Conservation (phyloP, 73 alveolate genomes). For the Tetrahymena malaccensis region DNA sequence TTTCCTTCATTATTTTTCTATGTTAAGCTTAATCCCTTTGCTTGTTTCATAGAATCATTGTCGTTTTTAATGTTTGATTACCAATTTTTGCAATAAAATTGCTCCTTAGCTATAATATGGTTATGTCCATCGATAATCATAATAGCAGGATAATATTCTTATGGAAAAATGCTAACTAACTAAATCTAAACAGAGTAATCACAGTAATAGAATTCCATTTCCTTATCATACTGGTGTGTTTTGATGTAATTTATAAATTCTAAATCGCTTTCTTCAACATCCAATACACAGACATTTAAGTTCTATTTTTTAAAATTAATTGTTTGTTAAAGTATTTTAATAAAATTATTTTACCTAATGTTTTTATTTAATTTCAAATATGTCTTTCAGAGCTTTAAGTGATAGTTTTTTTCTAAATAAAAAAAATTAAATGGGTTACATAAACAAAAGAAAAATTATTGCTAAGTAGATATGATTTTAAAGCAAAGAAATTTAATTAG, state of each 20-base stretch:
- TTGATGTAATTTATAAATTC: background rate
- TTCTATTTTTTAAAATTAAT: background rate
- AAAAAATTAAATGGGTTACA: background rate
- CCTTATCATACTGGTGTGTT: background rate
- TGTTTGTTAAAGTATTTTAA: background rate
- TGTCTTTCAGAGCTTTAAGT: background rate
- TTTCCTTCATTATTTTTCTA: background rate
- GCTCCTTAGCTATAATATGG: background rate
- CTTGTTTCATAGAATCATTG: background rate
- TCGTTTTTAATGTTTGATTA: background rate
- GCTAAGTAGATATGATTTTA: too few relatives aligned
- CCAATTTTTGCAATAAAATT: background rate
- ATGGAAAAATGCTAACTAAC: background rate
- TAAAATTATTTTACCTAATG: background rate
- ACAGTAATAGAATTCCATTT: background rate
- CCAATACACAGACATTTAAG: background rate
- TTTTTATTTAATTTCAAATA: background rate
- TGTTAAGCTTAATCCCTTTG: background rate
- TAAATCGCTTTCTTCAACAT: background rate
- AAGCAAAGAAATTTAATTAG: too few relatives aligned
- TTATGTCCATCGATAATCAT: background rate
- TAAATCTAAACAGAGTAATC: background rate
- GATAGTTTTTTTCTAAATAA: background rate
- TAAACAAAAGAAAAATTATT: too few relatives aligned
- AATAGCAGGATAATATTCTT: background rate